A percentile compares a stretch with the other conserved stretches of the same genome.
These are phyloP conservation scores for Geotrichum candidum DNA, from an alignment of 1,139 yeast species.

Conservation along the genomic window DNA sequence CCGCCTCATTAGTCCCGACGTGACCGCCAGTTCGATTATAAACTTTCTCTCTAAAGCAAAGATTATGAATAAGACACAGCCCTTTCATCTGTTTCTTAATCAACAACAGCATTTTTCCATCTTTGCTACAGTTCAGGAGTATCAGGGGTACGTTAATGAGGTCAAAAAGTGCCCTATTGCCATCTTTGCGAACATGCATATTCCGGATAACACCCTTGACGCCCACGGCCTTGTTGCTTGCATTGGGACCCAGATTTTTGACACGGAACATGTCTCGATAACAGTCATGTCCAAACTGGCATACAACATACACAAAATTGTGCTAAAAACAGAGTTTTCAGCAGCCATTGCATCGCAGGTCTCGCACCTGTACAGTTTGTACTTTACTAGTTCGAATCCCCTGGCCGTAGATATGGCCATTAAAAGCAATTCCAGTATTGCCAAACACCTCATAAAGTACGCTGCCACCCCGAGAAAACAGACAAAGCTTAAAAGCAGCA, in stretches of 20 bases:
- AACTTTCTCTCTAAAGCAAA: slow-evolving; percentile 71
- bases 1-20: slow-evolving; percentile 32
- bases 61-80: slow-evolving; percentile 69
- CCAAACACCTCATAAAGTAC: slow-evolving; percentile 28
- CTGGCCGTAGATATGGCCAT: slow-evolving; percentile 25
- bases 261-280: slow-evolving; percentile 18
- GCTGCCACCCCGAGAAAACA: slow-evolving; percentile 20
- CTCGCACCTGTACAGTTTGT: slow-evolving; percentile 33
- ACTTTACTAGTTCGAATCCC: slow-evolving; percentile 30
- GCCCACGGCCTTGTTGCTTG: slow-evolving; percentile 42
- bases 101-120: slow-evolving; percentile 40
- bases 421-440: slow-evolving; percentile 23
- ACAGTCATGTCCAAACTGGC: slow-evolving; percentile 28
- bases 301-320: slow-evolving; percentile 26
- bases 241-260: slow-evolving; percentile 22
- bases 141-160: slow-evolving; percentile 53
- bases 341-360: slow-evolving; percentile 30
- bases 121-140: slow-evolving; percentile 78
- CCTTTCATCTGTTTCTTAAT: slow-evolving; percentile 72
- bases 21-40: slow-evolving; percentile 45
- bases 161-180: slow-evolving; percentile 47
- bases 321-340: slow-evolving; percentile 27
- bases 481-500: neutral
- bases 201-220: slow-evolving; percentile 34
- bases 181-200: slow-evolving; percentile 53